phyloP scores from a whole-genome alignment of 768 basidiomycete genomes.

The Lactarius tabidus region DNA sequence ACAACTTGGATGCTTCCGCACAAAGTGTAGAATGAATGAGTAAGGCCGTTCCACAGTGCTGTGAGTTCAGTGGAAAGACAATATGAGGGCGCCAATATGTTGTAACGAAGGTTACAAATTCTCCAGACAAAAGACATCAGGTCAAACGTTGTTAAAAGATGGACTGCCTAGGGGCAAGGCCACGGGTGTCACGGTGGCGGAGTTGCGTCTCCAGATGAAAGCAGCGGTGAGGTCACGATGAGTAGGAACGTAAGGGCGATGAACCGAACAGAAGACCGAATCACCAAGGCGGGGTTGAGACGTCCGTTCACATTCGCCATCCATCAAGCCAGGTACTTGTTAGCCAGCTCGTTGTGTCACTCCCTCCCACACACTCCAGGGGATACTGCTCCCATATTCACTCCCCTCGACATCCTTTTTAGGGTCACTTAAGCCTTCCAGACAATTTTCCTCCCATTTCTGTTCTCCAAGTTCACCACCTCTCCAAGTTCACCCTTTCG shows the following conservation, averaged over 20 bases:
- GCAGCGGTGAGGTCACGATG: no score
- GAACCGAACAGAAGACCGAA: not conserved
- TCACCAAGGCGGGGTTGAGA: not conserved
- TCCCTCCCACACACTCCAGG: not conserved
- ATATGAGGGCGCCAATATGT: not conserved
- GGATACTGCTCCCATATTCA: not conserved
- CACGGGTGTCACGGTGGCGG: no score
- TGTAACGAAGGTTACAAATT: not conserved
- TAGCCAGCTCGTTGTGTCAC: not conserved
- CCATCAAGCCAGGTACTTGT: not conserved
- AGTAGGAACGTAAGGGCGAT: no score
- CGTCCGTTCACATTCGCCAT: no score
- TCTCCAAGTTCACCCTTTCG: not conserved
- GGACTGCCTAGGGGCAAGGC: no score
- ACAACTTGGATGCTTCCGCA: not conserved
- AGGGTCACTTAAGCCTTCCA: not conserved
- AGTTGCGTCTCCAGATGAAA: no score
- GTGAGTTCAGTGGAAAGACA: not conserved
- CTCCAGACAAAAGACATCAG: no score
- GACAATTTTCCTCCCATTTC: not conserved
- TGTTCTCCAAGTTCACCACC: not conserved
- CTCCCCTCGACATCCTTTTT: not conserved
- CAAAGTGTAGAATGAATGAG: not conserved
- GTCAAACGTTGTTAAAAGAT: no score
- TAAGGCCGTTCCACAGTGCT: not conserved